phyloP scores from a whole-genome alignment of 306 rosid genomes.

The Biancaea sappan region DNA sequence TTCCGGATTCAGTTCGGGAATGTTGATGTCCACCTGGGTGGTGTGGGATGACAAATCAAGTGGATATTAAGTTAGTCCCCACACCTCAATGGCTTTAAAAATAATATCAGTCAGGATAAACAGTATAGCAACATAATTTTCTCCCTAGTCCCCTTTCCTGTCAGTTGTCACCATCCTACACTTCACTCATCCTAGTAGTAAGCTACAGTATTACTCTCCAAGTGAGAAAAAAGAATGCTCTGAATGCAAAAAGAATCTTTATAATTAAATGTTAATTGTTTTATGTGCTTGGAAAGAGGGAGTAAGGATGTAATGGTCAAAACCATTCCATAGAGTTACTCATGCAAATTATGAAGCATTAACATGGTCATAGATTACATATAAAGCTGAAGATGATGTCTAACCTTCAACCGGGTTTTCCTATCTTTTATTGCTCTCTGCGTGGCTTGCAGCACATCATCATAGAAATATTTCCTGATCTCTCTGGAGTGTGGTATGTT shows the following conservation, averaged over 20 bases:
- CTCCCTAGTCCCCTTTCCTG: neutral
- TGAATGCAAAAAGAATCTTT: constrained; percentile 15
- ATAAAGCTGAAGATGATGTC: neutral
- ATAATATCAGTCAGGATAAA: constrained; percentile 16
- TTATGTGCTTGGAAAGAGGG: constrained; percentile 2
- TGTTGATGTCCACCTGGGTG: constrained; percentile 87
- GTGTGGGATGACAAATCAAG: constrained; percentile 40
- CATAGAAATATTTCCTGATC: constrained; percentile 83
- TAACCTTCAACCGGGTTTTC: constrained; percentile 75
- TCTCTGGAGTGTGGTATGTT: constrained; percentile 96
- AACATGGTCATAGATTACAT: constrained; percentile 19
- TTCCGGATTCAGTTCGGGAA: constrained; percentile 95
- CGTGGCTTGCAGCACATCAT: constrained; percentile 83
- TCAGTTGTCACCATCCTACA: constrained; percentile 1
- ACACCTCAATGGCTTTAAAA: constrained; percentile 8
- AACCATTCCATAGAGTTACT: constrained; percentile 8
- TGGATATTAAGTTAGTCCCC: constrained; percentile 32
- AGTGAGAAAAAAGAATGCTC: constrained; percentile 20
- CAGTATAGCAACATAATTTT: neutral
- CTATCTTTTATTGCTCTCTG: constrained; percentile 72
- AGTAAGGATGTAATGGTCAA: constrained; percentile 16
- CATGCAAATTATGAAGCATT: constrained; percentile 4
- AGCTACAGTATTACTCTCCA: constrained; percentile 20
- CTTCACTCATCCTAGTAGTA: constrained; percentile 22
- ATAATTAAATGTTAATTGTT: constrained; percentile 5